Evolutionary conservation across 257 asterid genomes (phyloP).

Genomic region (Echites panduratus): DNA sequence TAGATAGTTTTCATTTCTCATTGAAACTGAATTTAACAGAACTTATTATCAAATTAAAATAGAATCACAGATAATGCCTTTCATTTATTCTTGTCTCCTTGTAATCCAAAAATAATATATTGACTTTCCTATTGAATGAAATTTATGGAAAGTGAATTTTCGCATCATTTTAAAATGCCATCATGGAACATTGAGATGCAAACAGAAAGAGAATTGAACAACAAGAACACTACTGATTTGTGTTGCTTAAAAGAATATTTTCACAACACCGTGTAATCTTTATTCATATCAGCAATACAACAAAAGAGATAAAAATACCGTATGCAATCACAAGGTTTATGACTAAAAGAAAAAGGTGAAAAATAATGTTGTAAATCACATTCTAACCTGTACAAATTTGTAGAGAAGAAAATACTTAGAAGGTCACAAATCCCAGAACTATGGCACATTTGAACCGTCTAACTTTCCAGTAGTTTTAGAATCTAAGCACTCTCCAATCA

Average conservation of each 20-base stretch:
- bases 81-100: background rate
- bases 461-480: conserved; percentile 24
- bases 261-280: background rate
- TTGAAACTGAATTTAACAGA: background rate
- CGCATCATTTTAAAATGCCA: background rate
- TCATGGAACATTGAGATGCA: background rate
- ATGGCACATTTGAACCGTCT: background rate
- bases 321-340: background rate
- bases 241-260: background rate
- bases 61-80: background rate
- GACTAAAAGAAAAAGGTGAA: background rate
- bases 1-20: no score
- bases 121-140: background rate
- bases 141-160: background rate
- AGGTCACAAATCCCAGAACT: conserved; percentile 3
- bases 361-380: conserved; percentile 1
- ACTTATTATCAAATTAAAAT: background rate
- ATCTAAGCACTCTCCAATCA: conserved; percentile 49
- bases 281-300: background rate
- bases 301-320: background rate
- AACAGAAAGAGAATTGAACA: conserved; percentile 3
- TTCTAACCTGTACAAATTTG: conserved; percentile 1
- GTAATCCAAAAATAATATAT: background rate
- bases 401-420: background rate
- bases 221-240: background rate